Base-by-base conservation (phyloP, 768 basidiomycete genomes). In the Tulasnella sp. region DNA sequence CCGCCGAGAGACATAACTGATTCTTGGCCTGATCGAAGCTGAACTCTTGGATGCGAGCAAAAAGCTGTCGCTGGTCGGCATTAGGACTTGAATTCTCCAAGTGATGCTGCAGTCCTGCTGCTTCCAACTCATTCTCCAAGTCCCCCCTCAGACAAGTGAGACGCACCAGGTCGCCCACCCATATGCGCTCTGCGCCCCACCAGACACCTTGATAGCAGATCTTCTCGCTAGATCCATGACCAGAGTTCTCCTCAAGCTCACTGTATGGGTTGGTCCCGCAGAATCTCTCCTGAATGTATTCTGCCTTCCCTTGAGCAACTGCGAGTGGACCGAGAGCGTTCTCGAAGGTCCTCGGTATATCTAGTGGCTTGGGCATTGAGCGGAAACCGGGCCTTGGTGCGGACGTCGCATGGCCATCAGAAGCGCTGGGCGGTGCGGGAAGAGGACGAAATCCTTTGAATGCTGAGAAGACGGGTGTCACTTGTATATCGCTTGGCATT, bases 161-260 rank as follows among this genome's bases (percentile, higher is more conserved):
- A 11, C 60, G 58, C 8, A 61, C 60, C 9, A 61, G 43, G 19
- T 61, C 60, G n/a, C 59, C 60, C 8, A 29, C 17, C 60, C 60
- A 61, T 21, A 61, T 51, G 10, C 49, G 50, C 44, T 61, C 60
- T 7, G 32, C 13, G 2, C 60, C 60, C 32, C 41, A 61, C 60
- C 59, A 61, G 15, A 61, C n/a, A 23, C 60, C 60, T 45, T 61
- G 60, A 29, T 19, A 60, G 47, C 51, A 38, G 34, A 38, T 15
- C 34, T 38, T 38, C 34, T 38, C 34, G 34, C 34, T 15, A 15
- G 34, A 38, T 5, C 34, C 34, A 38, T 38, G 7, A 5, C 34
- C 34, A 5, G 15, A 38, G 10, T 19, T 27, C 45, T 48, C 45
- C 26, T 48, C 10, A 5, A 21, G 45, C n/a, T 48, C 45, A 27